Conservation (phyloP, 805 yeast species). For the Saccharomycopsis lassenensis region DNA sequence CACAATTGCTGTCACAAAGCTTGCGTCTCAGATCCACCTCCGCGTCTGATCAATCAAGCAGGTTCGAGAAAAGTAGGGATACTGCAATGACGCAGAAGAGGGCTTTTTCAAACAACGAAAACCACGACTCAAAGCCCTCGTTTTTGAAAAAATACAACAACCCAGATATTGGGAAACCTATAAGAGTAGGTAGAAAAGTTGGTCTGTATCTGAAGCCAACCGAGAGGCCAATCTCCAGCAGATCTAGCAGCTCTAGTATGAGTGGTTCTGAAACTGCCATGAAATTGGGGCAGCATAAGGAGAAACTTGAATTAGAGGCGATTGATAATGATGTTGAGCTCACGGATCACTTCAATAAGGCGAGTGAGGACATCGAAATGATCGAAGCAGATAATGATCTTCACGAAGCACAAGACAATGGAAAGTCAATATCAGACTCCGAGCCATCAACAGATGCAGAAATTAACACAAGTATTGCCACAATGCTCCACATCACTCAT, state of each 20-base stretch:
- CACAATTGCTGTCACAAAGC: neutral
- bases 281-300: neutral
- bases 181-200: conserved; percentile 4
- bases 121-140: neutral
- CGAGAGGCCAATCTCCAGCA: neutral
- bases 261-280: neutral
- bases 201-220: neutral
- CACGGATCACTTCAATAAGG: no score
- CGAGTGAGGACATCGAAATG: conserved; percentile 1
- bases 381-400: neutral
- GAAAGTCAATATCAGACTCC: conserved; percentile 6
- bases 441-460: conserved; percentile 15
- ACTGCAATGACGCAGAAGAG: conserved; percentile 5
- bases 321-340: neutral
- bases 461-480: conserved; percentile 14
- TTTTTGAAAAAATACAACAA: neutral
- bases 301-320: neutral
- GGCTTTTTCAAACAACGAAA: neutral
- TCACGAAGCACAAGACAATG: neutral
- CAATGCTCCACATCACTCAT: conserved; percentile 7
- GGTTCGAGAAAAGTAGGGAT: neutral
- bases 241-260: neutral
- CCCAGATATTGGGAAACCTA: conserved; percentile 5
- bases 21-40: no score
- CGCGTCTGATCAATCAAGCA: neutral